Conservation (phyloP, 73 alveolate species). For the Paramecium primaurelia region DNA sequence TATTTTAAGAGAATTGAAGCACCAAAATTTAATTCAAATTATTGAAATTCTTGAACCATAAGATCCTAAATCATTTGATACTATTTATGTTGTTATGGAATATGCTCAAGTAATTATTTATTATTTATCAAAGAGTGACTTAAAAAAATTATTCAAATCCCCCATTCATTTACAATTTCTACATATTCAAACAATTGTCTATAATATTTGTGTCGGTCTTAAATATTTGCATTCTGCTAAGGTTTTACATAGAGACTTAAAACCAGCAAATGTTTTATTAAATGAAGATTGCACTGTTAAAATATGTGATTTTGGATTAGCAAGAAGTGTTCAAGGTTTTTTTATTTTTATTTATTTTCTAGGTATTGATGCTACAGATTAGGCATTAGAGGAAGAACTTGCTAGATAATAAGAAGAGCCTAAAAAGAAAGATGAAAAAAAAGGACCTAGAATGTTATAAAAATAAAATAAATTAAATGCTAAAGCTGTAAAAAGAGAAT, state of each 20-base stretch:
- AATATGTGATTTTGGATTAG: constrained; percentile 94
- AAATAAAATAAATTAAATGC: constrained; percentile 41
- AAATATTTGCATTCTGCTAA: constrained; percentile 87
- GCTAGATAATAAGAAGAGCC: background rate
- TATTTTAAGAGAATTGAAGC: constrained; percentile 72
- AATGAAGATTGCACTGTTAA: constrained; percentile 89
- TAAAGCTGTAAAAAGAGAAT: constrained; percentile 71
- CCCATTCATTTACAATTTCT: constrained; percentile 69
- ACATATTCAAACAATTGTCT: constrained; percentile 81
- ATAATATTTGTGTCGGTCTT: constrained; percentile 83
- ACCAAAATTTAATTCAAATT: constrained; percentile 70
- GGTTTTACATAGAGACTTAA: constrained; percentile 91
- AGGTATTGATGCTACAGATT: constrained; percentile 55
- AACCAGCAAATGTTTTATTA: constrained; percentile 93
- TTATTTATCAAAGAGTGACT: constrained; percentile 62
- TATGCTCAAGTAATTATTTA: constrained; percentile 52
- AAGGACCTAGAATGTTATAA: constrained; percentile 23
- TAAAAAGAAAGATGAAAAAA: constrained; percentile 20
- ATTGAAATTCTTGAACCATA: constrained; percentile 75
- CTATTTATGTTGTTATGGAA: constrained; percentile 79
- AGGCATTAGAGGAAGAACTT: constrained; percentile 33
- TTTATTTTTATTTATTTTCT: background rate
- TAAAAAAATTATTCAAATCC: constrained; percentile 80
- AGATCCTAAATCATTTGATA: constrained; percentile 68
- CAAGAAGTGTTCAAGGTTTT: constrained; percentile 65